A percentile compares a stretch with the other conserved stretches of the same genome.
These are phyloP conservation scores for Sphagnum fallax DNA, from an alignment of 228 moss, liverwort and hornwort genomes.

Conservation along the genomic window DNA sequence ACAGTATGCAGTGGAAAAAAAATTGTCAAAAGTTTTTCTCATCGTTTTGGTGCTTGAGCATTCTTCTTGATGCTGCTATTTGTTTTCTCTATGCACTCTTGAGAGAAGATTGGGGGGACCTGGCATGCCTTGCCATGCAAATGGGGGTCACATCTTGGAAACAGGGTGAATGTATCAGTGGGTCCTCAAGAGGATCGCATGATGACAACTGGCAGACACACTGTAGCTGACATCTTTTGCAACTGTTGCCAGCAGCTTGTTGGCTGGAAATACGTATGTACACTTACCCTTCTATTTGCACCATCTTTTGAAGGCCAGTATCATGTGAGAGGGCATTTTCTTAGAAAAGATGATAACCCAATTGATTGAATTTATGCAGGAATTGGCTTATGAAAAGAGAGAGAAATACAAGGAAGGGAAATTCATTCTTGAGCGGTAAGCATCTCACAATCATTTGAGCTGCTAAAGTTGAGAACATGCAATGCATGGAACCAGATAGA, in stretches of 20 bases:
- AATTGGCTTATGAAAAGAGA: conserved; percentile 67
- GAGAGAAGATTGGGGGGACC: not conserved
- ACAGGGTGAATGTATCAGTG: conserved; percentile 89
- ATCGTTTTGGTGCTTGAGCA: too few species aligned
- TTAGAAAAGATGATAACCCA: too few species aligned
- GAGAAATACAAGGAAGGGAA: conserved; percentile 99
- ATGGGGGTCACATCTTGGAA: conserved; percentile 5
- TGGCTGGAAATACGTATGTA: conserved; percentile 92
- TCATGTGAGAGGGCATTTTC: too few species aligned
- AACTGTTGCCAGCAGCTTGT: conserved; percentile 88
- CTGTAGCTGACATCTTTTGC: conserved; percentile 95
- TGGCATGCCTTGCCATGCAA: too few species aligned
- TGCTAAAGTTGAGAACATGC: not conserved
- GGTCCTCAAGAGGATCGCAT: conserved; percentile 91
- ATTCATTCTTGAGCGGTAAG: conserved; percentile 96
- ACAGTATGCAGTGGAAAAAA: too few species aligned
- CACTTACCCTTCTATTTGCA: not conserved
- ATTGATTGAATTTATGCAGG: conserved; percentile 34
- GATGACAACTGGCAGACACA: conserved; percentile 97
- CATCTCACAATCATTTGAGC: not conserved
- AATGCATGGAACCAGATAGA: too few species aligned
- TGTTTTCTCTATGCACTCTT: not conserved
- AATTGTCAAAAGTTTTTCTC: too few species aligned
- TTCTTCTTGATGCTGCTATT: too few species aligned
- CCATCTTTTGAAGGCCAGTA: too few species aligned